A percentile compares a stretch with the other conserved stretches of the same genome.
Evolutionary conservation across 805 yeast genomes (phyloP).

Genomic region (Kuraishia hungarica): DNA sequence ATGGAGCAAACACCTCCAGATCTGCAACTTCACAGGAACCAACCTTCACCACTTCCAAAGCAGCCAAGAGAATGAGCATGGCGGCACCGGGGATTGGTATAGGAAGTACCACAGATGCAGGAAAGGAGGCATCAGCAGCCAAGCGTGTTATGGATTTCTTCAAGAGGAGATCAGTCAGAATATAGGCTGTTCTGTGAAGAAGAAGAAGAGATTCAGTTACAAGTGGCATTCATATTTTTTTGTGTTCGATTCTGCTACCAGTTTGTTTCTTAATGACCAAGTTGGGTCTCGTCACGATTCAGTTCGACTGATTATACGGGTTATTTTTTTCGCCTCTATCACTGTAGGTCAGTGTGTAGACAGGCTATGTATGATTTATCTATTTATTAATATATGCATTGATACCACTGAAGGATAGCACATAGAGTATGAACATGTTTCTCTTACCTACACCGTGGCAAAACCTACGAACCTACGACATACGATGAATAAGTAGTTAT

Average conservation of each 20-base stretch:
- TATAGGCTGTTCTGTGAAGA: neutral
- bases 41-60: slow-evolving; percentile 18
- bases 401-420: neutral
- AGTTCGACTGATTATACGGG: neutral
- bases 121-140: slow-evolving; percentile 65
- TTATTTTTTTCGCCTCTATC: neutral
- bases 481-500: neutral
- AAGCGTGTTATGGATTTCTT: slow-evolving; percentile 72
- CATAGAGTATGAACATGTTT: no score
- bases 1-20: neutral
- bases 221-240: no score
- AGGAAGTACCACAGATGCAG: slow-evolving; percentile 17
- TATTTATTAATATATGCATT: neutral
- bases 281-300: neutral
- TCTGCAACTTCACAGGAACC: neutral
- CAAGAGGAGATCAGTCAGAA: slow-evolving; percentile 47
- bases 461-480: no score
- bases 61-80: slow-evolving; percentile 23
- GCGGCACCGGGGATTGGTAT: slow-evolving; percentile 10
- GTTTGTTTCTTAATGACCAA: neutral
- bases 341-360: neutral
- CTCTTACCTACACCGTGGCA: no score
- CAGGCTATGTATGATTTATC: neutral
- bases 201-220: no score
- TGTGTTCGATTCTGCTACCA: neutral